These are phyloP conservation scores for Fusarium duplospermum DNA, from an alignment of 2,329 filamentous ascomycete genomes.

Conservation along the genomic window DNA sequence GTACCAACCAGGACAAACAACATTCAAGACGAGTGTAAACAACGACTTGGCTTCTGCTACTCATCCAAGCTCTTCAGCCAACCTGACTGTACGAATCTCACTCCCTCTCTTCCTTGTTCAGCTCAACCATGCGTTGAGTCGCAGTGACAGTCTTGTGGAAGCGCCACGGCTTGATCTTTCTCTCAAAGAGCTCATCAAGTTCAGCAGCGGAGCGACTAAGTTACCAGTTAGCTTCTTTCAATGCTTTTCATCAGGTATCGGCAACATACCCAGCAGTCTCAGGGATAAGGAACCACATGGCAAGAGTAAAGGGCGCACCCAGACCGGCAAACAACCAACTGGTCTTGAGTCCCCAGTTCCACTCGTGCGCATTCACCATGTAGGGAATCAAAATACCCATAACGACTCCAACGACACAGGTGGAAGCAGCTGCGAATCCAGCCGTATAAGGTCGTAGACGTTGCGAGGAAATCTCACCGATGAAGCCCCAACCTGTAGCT, in stretches of 20 bases:
- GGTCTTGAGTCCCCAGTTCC: constrained; percentile 48
- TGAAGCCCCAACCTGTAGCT: background rate
- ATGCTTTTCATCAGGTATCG: too few species aligned
- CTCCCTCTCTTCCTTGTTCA: background rate
- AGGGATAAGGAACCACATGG: constrained; percentile 46
- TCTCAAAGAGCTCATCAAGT: constrained; percentile 11
- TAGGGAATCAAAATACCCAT: constrained; percentile 46
- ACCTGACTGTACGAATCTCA: background rate
- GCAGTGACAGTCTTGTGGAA: constrained; percentile 9
- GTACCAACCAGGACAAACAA: background rate
- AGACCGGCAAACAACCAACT: constrained; percentile 47
- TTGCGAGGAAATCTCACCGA: background rate
- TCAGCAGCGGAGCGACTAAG: constrained; percentile 7
- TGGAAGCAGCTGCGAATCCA: constrained; percentile 33
- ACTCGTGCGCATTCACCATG: constrained; percentile 48
- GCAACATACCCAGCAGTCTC: constrained; percentile 40
- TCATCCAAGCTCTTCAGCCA: background rate
- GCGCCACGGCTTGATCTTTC: constrained; percentile 6
- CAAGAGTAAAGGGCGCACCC: constrained; percentile 38
- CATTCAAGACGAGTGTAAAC: background rate
- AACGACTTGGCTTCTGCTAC: background rate
- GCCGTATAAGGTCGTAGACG: constrained; percentile 42
- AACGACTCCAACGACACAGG: constrained; percentile 39
- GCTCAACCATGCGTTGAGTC: background rate
- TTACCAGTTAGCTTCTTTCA: background rate